Conservation (phyloP, 1,139 yeast species). For the Wickerhamomyces sp. region DNA sequence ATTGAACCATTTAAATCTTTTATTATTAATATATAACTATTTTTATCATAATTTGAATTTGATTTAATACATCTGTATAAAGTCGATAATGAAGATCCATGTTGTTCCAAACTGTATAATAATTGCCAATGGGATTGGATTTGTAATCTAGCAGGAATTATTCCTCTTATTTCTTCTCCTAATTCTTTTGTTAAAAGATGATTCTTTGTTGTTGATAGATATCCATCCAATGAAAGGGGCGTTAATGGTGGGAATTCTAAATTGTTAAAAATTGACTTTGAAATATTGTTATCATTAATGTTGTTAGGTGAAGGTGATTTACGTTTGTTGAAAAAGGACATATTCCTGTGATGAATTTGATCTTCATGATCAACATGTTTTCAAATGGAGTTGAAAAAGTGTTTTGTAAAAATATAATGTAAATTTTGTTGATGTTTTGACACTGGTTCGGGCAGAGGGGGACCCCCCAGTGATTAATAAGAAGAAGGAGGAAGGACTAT, state of each 20-base stretch:
- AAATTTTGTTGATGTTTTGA: too few species aligned
- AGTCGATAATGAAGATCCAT: constrained; percentile 84
- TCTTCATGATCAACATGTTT: too few species aligned
- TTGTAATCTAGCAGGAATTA: constrained; percentile 76
- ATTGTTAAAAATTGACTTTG: neutral
- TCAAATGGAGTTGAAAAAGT: too few species aligned
- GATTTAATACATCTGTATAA: constrained; percentile 45
- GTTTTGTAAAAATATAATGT: too few species aligned
- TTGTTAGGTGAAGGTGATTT: neutral
- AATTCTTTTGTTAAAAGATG: constrained; percentile 52
- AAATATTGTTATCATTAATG: too few species aligned
- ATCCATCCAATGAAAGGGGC: constrained; percentile 50
- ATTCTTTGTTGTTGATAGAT: constrained; percentile 49
- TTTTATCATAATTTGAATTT: constrained; percentile 27
- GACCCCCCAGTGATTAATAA: too few species aligned
- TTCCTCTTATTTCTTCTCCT: constrained; percentile 67
- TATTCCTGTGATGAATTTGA: neutral
- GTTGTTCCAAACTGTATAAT: constrained; percentile 79
- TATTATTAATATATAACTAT: constrained; percentile 68
- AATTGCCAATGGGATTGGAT: constrained; percentile 73
- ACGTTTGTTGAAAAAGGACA: constrained; percentile 2
- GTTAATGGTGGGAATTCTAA: constrained; percentile 34
- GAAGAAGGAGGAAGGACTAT: too few species aligned
- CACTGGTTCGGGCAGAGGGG: too few species aligned
- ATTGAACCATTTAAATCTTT: constrained; percentile 56